These are phyloP conservation scores for Phytopythium boreale DNA, from an alignment of 352 stramenopile species.

Conservation along the genomic window DNA sequence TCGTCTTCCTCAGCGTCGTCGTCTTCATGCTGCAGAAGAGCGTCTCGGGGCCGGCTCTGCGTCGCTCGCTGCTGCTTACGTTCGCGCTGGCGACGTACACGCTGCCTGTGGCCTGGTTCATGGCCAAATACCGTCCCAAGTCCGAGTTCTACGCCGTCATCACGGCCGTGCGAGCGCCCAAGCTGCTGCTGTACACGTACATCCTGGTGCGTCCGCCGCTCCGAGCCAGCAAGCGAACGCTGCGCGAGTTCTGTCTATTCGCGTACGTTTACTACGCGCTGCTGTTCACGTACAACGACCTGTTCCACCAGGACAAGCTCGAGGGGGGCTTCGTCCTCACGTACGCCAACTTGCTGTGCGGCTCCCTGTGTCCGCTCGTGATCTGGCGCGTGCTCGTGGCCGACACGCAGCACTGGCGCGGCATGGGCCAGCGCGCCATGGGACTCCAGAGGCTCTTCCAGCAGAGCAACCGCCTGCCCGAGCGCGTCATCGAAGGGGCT, in stretches of 20 bases:
- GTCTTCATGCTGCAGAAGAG: slow-evolving; percentile 70
- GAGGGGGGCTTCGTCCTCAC: slow-evolving; percentile 57
- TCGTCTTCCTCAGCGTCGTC: slow-evolving; percentile 55
- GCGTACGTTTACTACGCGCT: slow-evolving; percentile 50
- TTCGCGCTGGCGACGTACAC: slow-evolving; percentile 46
- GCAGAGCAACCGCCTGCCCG: slow-evolving; percentile 38
- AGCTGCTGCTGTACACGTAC: slow-evolving; percentile 54
- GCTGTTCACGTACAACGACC: slow-evolving; percentile 48
- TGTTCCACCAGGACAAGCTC: slow-evolving; percentile 43
- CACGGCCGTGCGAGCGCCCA: slow-evolving; percentile 26
- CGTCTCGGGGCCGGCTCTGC: slow-evolving; percentile 42
- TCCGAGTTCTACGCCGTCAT: slow-evolving; percentile 33
- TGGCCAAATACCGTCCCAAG: slow-evolving; percentile 28
- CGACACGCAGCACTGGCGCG: slow-evolving; percentile 61
- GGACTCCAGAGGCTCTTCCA: slow-evolving; percentile 41
- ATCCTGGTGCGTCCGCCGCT: slow-evolving; percentile 41
- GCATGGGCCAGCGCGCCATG: slow-evolving; percentile 42
- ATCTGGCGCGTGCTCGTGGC: slow-evolving; percentile 58
- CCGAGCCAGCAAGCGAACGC: slow-evolving; percentile 44
- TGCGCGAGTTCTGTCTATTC: slow-evolving; percentile 53
- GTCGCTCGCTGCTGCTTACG: slow-evolving; percentile 37
- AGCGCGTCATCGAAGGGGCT: slow-evolving; percentile 55
- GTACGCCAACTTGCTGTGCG: slow-evolving; percentile 56
- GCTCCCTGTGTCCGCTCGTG: slow-evolving; percentile 48
- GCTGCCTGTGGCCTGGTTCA: slow-evolving; percentile 38